phyloP scores from a whole-genome alignment of 208 protist species.

The Crithidia expoeki region DNA sequence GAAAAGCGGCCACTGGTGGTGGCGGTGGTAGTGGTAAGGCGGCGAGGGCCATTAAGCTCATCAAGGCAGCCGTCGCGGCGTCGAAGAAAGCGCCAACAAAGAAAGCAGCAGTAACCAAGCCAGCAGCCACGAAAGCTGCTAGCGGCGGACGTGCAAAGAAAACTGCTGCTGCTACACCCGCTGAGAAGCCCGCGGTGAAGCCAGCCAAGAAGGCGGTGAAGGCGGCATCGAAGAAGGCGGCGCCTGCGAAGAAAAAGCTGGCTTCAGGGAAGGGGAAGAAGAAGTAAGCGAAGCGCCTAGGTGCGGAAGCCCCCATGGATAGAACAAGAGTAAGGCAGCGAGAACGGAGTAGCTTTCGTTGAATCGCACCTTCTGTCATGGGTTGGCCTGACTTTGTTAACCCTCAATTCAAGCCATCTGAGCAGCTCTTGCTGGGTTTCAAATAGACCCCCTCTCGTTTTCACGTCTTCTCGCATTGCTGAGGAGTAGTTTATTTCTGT shows the following conservation, averaged over 20 bases:
- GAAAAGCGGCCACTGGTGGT: slow-evolving; percentile 8
- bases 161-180: slow-evolving; percentile 10
- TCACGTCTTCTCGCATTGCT: slow-evolving; percentile 1
- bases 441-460: not conserved
- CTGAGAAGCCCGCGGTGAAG: slow-evolving; percentile 29
- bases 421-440: too few species aligned
- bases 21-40: slow-evolving; percentile 1
- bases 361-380: too few species aligned
- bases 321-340: too few species aligned
- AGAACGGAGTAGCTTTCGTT: too few species aligned
- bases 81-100: slow-evolving; percentile 20
- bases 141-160: slow-evolving; percentile 24
- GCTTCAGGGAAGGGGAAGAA: slow-evolving; percentile 40
- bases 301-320: too few species aligned
- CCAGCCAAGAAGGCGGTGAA: slow-evolving; percentile 43
- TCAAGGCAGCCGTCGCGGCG: slow-evolving; percentile 25
- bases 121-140: slow-evolving; percentile 18
- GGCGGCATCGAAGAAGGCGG: slow-evolving; percentile 37
- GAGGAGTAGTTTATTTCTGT: not conserved
- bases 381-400: too few species aligned
- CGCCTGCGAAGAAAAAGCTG: slow-evolving; percentile 38
- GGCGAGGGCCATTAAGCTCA: slow-evolving; percentile 20
- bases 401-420: too few species aligned
- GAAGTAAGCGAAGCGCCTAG: slow-evolving; percentile 26
- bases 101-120: slow-evolving; percentile 32